A percentile compares a stretch with the other conserved stretches of the same genome.
These are phyloP conservation scores for Flaveria sonorensis DNA, from an alignment of 129 eudicot genomes.

Conservation along the genomic window DNA sequence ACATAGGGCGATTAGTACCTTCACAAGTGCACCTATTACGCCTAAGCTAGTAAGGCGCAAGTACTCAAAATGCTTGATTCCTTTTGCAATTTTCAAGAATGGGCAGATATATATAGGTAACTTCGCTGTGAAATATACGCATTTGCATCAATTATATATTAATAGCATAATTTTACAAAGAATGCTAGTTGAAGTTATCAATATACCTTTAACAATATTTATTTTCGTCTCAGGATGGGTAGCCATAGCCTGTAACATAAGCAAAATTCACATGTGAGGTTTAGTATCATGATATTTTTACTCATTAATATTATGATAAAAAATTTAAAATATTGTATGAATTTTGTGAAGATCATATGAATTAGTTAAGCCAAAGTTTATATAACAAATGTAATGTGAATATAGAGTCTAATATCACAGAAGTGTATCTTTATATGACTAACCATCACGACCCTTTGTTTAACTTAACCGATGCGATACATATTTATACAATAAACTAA, in stretches of 20 bases:
- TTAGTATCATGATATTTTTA: constrained; percentile 2
- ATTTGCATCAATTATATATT: background rate
- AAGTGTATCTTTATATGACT: too few relatives aligned
- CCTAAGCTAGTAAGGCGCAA: constrained; percentile 49
- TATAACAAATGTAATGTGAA: background rate
- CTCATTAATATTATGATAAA: too few relatives aligned
- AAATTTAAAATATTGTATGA: too few relatives aligned
- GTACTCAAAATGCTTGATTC: constrained; percentile 37
- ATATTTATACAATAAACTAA: too few relatives aligned
- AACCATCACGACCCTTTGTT: too few relatives aligned
- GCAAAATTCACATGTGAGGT: constrained; percentile 18
- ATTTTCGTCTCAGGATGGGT: constrained; percentile 33
- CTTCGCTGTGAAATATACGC: constrained; percentile 33
- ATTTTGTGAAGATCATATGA: too few relatives aligned
- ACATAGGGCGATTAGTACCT: constrained; percentile 31
- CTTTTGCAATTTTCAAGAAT: constrained; percentile 31
- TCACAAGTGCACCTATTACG: constrained; percentile 44
- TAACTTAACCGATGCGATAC: too few relatives aligned
- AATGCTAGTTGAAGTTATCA: background rate
- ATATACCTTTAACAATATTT: constrained; percentile 35
- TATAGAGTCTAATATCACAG: too few relatives aligned
- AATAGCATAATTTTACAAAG: constrained; percentile 4
- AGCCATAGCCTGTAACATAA: constrained; percentile 37
- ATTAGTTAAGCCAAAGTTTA: background rate
- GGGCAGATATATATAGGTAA: constrained; percentile 52